phyloP scores from a whole-genome alignment of 148 eudicot genomes.

The Polygonum aviculare region DNA sequence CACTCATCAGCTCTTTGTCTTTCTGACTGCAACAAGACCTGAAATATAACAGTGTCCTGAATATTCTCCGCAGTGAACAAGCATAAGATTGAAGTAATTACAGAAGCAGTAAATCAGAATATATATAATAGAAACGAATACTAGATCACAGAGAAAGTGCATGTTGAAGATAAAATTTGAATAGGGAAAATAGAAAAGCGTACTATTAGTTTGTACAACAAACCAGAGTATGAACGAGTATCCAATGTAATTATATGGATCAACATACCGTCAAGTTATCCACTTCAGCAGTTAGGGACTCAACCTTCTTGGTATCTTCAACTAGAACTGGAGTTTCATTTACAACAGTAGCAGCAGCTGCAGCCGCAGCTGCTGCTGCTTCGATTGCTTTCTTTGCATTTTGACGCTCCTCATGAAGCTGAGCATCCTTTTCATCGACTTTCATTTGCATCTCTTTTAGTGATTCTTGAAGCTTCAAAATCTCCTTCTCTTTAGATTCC shows the following conservation, averaged over 20 bases:
- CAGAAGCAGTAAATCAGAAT: not conserved
- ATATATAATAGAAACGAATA: too few species aligned
- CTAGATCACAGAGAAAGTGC: not conserved
- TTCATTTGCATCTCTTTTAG: slow-evolving; percentile 51
- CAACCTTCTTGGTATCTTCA: slow-evolving; percentile 66
- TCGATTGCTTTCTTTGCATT: slow-evolving; percentile 38
- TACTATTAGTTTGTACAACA: not conserved
- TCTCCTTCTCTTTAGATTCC: slow-evolving; percentile 65
- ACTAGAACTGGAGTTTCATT: slow-evolving; percentile 64
- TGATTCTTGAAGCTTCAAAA: slow-evolving; percentile 50
- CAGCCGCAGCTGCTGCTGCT: slow-evolving; percentile 42
- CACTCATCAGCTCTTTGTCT: slow-evolving; percentile 63
- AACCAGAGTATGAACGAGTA: not conserved
- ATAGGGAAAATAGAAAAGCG: not conserved
- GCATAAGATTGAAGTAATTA: not conserved
- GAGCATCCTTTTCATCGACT: slow-evolving; percentile 47
- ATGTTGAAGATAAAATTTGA: not conserved
- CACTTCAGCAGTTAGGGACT: slow-evolving; percentile 57
- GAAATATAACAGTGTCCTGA: slow-evolving; percentile 4
- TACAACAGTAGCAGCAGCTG: slow-evolving; percentile 26
- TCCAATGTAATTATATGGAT: not conserved
- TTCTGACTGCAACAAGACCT: slow-evolving; percentile 62
- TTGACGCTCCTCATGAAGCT: slow-evolving; percentile 18
- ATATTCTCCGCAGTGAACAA: not conserved
- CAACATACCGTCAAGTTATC: slow-evolving; percentile 61